Conservation (phyloP, 2,329 filamentous ascomycete species). For the Phialemonium atrogriseum region DNA sequence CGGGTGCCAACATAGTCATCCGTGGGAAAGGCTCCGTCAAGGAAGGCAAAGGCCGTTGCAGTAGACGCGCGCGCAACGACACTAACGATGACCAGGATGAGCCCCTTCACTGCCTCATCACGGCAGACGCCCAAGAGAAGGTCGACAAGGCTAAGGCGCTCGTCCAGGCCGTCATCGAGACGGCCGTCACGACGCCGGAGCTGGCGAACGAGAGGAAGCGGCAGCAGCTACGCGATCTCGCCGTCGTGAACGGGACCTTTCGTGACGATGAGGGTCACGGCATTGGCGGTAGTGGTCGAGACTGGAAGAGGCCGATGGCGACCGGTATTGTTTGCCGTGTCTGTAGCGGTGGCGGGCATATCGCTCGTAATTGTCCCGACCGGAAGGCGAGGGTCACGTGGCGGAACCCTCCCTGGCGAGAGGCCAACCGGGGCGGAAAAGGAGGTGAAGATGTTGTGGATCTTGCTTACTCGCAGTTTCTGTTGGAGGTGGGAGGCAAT, state of each 20-base stretch:
- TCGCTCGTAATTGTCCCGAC: constrained; percentile 1
- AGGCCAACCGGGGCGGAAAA: too few relatives aligned
- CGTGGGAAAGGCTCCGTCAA: constrained; percentile 78
- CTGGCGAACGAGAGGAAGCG: constrained; percentile 72
- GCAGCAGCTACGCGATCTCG: constrained; percentile 71
- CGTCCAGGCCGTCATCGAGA: constrained; percentile 72
- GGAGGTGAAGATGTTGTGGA: too few relatives aligned
- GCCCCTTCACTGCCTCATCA: constrained; percentile 73
- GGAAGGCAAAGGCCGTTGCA: constrained; percentile 69
- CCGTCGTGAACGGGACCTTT: constrained; percentile 71
- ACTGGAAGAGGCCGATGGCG: too few relatives aligned
- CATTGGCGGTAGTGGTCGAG: not conserved
- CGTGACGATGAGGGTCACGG: constrained; percentile 57
- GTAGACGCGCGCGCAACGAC: not conserved
- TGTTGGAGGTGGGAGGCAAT: too few relatives aligned
- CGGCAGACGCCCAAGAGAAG: constrained; percentile 73
- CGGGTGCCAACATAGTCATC: constrained; percentile 70
- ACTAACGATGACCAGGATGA: constrained; percentile 65
- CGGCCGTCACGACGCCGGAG: constrained; percentile 68
- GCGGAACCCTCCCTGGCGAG: too few relatives aligned
- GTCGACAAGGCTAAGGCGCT: constrained; percentile 67
- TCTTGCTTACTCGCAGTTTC: too few relatives aligned
- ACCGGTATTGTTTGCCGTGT: not conserved
- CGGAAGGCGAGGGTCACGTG: too few relatives aligned
- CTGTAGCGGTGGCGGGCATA: constrained; percentile 1